Conservation (phyloP, 441 rosid genomes). For the Syzygium malaccense region DNA sequence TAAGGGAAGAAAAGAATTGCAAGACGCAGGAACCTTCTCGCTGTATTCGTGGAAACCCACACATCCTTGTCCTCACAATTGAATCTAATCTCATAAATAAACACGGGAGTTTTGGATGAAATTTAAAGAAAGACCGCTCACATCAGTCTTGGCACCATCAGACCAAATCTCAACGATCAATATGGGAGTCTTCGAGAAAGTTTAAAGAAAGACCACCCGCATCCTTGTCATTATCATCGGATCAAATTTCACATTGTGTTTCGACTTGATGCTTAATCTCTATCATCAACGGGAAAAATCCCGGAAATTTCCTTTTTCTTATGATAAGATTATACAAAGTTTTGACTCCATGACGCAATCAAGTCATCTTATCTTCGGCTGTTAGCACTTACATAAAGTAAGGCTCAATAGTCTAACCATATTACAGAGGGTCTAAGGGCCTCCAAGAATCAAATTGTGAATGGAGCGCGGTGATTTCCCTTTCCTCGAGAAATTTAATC, state of each 20-base stretch:
- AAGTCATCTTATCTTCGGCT: background rate
- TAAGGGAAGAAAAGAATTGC: too few relatives aligned
- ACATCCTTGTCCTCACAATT: background rate
- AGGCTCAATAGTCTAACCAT: background rate
- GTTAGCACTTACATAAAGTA: background rate
- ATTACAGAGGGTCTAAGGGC: background rate
- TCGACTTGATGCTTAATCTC: background rate
- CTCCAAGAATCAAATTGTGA: background rate
- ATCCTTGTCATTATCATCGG: background rate
- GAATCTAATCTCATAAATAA: background rate
- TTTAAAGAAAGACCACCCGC: background rate
- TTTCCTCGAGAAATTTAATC: background rate
- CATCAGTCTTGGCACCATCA: too few relatives aligned
- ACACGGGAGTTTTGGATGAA: background rate
- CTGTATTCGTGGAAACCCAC: too few relatives aligned
- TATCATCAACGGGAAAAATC: background rate
- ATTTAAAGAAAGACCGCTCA: background rate
- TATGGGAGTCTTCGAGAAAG: background rate
- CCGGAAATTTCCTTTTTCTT: background rate
- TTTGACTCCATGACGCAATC: background rate
- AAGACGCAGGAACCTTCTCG: too few relatives aligned
- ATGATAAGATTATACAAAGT: background rate
- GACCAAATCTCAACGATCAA: too few relatives aligned
- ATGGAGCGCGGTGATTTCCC: background rate
- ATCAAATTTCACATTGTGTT: background rate